Conservation (phyloP, 306 rosid genomes). For the Glycine latifolia region DNA sequence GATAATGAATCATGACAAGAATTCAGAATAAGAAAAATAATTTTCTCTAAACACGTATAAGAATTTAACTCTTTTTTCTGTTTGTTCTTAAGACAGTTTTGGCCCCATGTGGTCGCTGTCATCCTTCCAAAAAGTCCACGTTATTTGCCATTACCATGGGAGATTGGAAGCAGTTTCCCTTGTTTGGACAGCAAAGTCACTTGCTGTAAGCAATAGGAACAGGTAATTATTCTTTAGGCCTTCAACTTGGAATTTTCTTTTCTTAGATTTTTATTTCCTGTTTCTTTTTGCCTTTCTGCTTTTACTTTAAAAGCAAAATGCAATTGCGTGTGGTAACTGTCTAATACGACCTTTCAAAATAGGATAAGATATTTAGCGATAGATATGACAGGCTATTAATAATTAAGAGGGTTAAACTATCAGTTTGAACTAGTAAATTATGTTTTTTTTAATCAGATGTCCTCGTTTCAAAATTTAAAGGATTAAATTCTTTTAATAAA, state of each 20-base stretch:
- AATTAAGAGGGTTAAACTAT: neutral
- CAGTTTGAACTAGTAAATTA: neutral
- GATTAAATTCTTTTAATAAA: too few species aligned
- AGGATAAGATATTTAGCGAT: neutral
- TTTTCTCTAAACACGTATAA: neutral
- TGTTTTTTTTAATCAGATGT: too few species aligned
- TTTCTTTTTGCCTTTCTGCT: neutral
- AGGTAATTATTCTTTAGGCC: conserved; percentile 12
- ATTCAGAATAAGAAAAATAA: neutral
- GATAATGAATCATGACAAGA: neutral
- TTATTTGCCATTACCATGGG: conserved; percentile 44
- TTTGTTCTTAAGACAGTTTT: conserved; percentile 7
- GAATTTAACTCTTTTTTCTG: neutral
- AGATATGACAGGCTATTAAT: neutral
- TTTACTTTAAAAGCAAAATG: neutral
- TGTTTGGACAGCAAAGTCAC: conserved; percentile 40
- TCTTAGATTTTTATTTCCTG: neutral
- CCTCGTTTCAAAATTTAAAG: too few species aligned
- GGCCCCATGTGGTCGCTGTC: conserved; percentile 31
- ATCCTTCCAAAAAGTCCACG: neutral
- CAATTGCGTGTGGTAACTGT: conserved; percentile 9
- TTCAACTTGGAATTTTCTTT: conserved; percentile 34
- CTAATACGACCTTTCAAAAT: conserved; percentile 21
- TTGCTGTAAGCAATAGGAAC: neutral
- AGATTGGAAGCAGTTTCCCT: conserved; percentile 38